Evolutionary conservation across 169 alveolate species (phyloP), one percentile per base, ranked within the genome.

Genomic region (Cryptosporidium bovis): DNA sequence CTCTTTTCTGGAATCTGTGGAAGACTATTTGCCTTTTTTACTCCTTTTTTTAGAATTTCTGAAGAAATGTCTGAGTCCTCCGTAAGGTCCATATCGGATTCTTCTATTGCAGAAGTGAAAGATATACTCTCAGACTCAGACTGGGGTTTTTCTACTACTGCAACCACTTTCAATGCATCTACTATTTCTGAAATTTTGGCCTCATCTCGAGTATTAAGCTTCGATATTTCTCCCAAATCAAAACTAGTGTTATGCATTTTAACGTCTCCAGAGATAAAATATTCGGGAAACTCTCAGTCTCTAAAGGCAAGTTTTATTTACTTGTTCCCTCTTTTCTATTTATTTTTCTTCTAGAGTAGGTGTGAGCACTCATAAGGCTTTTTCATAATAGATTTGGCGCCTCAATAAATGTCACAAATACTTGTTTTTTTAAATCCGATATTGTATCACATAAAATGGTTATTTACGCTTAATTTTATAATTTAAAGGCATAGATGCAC

Each of bases 111-210:
- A 46, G 87, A 77, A 40, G 71, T 13, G 56, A 77, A 77, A 12
- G 87, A 77, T 27, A 77, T 60, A 48, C 71, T 77, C 46, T 77
- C 87, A 2, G 87, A 77, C 64, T 77, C 87, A 5, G 87, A 77
- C 33, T 77, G 62, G 2, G 87, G 56, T 33, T 56, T 62, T 62
- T 77, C 87, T 36, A 77, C 44, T 29, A 77, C 64, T 13, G 77
- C 40, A 18, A 53, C 77, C 36, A 58, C 87, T 44, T 62, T 77
- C 12, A 77, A 62, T 27, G 87, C 87, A 27, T 77, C 87, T 44
- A 77, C 64, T 12, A 77, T 77, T 33, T 77, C 87, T 1, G 87
- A 40, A 44, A 77, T 77, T 29, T 64, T 58, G 13, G 40, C 64
- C 33, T 77, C 87, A 31, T 77, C 87, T 69, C 29, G 66, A 64